Conservation (phyloP, 306 rosid species). For the Pterocarpus santalinus region DNA sequence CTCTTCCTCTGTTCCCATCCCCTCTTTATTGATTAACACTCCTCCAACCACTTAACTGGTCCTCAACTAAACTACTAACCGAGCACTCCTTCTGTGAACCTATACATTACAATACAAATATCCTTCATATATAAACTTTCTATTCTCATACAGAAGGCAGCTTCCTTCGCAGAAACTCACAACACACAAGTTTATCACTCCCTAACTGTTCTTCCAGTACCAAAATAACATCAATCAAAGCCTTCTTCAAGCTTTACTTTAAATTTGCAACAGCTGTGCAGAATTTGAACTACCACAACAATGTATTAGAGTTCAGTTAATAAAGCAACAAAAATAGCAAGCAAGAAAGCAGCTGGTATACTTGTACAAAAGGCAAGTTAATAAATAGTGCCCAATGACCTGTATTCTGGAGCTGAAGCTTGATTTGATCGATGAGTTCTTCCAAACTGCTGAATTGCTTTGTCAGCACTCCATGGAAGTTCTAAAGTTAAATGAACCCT, state of each 20-base stretch:
- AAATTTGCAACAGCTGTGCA: neutral
- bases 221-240: neutral
- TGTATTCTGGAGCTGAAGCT: conserved; percentile 96
- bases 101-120: neutral
- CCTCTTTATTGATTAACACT: too few relatives aligned
- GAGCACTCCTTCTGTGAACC: neutral
- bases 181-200: neutral
- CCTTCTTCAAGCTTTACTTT: conserved; percentile 5
- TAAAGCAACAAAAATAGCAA: neutral
- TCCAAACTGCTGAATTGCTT: conserved; percentile 97
- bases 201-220: neutral
- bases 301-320: neutral
- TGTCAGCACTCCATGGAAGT: conserved; percentile 98
- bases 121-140: neutral
- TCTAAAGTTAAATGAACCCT: conserved; percentile 90
- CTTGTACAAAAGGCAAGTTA: neutral
- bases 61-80: too few relatives aligned
- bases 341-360: conserved; percentile 16
- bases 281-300: neutral
- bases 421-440: conserved; percentile 98
- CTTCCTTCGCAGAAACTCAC: neutral
- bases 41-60: too few relatives aligned
- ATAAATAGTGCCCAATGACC: conserved; percentile 54
- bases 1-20: too few relatives aligned
- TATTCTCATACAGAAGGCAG: neutral